Base-by-base conservation (phyloP, 2,329 filamentous ascomycete species). In the Orbilia blumenaviensis region DNA sequence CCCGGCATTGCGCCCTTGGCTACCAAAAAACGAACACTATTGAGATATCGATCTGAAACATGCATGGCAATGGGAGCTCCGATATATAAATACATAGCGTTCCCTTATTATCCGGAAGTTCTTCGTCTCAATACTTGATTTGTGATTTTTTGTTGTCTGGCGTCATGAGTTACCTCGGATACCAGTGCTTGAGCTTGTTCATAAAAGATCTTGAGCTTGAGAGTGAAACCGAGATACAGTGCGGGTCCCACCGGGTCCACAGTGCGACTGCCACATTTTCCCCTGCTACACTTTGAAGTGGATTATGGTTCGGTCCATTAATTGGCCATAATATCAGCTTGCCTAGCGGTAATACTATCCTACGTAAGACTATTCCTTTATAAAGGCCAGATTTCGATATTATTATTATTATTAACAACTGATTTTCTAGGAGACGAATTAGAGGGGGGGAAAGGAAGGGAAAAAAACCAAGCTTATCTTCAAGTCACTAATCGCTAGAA, bases 61-160 rank as follows among this genome's bases (percentile, higher is more conserved):
- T 64, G 44, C 60, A 64, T 38, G 60, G 42, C 42, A 29, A 14
- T 50, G 41, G 42, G 60, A 64, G 60, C 60, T 64, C 60, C 52
- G 52, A 56, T 38, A 56, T 38, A 56, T 52, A 52, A 52, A 56
- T 25, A 25, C 18, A 3, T 23, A 46, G n/a, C n/a, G 41, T 44
- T 16, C 12, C 18, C 32, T 38, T 56, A 25, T 56, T 36, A 38
- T 14, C 52, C 18, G 32, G 21, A 12, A 18, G 9, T 10, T 10
- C 18, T 12, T 38, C 32, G 10, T 56, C 8, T 32, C 6, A 56
- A 56, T 56, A 38, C 52, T 32, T 56, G 52, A 3, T 56, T 56
- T 56, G 32, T 8, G 50, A 56, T 38, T 56, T 54, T 29, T 18
- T 12, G n/a, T 27, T 38, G 10, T 38, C 52, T 25, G 32, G 52